Evolutionary conservation across 768 basidiomycete genomes (phyloP).

Genomic region (Astraeus odoratus): DNA sequence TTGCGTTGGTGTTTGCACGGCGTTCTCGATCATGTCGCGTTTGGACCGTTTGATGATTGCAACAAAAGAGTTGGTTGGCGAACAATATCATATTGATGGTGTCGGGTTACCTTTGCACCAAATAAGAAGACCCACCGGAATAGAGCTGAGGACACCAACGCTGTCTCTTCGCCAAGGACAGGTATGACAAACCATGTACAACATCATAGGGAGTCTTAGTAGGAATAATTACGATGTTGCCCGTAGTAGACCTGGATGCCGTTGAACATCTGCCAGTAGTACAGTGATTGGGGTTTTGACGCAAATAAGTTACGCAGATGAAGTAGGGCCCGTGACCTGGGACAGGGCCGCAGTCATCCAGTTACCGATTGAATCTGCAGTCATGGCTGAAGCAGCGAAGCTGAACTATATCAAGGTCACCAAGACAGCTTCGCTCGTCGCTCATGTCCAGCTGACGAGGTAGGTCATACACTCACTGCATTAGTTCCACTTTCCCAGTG

Average conservation of each 20-base stretch:
- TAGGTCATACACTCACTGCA: too few relatives aligned
- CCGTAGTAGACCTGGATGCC: too few relatives aligned
- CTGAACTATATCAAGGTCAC: constrained; percentile 28
- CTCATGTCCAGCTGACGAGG: constrained; percentile 34
- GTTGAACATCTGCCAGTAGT: too few relatives aligned
- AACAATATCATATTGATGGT: constrained; percentile 80
- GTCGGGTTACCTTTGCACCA: constrained; percentile 33
- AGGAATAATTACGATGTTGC: too few relatives aligned
- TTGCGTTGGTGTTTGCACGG: constrained; percentile 66
- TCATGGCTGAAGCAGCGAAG: background rate
- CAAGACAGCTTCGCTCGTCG: constrained; percentile 30
- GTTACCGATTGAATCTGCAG: too few relatives aligned
- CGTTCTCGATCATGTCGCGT: constrained; percentile 61
- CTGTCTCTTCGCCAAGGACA: constrained; percentile 10
- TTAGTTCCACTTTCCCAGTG: too few relatives aligned
- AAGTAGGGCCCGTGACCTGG: background rate
- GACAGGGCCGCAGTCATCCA: background rate
- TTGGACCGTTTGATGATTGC: constrained; percentile 76
- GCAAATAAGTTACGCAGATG: too few relatives aligned
- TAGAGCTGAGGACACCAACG: constrained; percentile 28
- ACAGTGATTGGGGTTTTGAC: too few relatives aligned
- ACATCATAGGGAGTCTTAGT: too few relatives aligned
- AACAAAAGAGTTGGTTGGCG: constrained; percentile 80
- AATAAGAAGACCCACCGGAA: constrained; percentile 15
- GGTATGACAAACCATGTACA: too few relatives aligned